Conservation (phyloP, 2,329 filamentous ascomycete species). For the Pseudogymnoascus sp. region DNA sequence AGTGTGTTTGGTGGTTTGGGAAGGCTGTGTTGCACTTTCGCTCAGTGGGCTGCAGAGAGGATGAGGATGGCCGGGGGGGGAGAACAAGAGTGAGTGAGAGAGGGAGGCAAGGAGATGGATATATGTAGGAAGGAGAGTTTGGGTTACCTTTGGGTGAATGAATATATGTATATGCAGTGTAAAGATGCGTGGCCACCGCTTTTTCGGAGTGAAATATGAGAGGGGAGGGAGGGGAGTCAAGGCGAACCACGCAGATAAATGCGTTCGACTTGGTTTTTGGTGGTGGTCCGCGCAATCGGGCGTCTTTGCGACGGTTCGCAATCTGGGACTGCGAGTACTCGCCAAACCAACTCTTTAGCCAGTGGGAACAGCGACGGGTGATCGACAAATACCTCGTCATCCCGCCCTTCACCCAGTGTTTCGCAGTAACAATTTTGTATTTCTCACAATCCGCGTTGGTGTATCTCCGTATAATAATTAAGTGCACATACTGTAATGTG, state of each 20-base stretch:
- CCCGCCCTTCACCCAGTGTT: not conserved
- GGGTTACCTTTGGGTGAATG: not conserved
- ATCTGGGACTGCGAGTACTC: not conserved
- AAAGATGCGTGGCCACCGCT: not conserved
- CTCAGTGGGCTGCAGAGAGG: not conserved
- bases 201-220: not conserved
- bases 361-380: not conserved
- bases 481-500: not conserved
- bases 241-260: conserved; percentile 2
- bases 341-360: not conserved
- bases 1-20: not conserved
- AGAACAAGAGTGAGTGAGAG: not conserved
- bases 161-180: not conserved
- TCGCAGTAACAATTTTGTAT: not conserved
- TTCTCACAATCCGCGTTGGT: not conserved
- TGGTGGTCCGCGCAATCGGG: not conserved
- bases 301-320: not conserved
- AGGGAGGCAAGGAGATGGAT: not conserved
- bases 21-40: not conserved
- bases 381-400: conserved; percentile 1
- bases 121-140: not conserved
- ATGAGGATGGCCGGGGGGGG: not conserved
- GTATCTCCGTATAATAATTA: not conserved
- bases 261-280: not conserved
- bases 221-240: not conserved